Evolutionary conservation across 495 filamentous ascomycete genomes (phyloP).

Genomic region (Penicillium cataractarum): DNA sequence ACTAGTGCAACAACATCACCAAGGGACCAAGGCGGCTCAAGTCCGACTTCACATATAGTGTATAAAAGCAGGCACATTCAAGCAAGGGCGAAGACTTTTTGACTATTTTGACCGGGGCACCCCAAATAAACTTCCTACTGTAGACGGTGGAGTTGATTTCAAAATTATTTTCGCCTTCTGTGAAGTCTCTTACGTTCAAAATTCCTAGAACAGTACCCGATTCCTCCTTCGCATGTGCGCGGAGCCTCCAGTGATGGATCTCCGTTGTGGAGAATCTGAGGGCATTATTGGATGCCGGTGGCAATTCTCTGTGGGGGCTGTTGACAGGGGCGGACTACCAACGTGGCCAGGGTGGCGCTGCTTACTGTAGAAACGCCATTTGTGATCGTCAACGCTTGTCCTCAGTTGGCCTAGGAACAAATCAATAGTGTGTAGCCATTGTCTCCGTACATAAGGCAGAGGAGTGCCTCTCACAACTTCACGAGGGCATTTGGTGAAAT

Average conservation of each 20-base stretch:
- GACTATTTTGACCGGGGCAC: too few species aligned
- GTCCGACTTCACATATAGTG: too few species aligned
- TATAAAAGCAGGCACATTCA: too few species aligned
- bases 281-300: slow-evolving; percentile 19
- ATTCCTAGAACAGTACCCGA: not conserved
- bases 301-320: slow-evolving; percentile 8
- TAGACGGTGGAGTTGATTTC: too few species aligned
- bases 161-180: too few species aligned
- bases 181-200: not conserved
- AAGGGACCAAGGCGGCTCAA: too few species aligned
- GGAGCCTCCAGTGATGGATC: not conserved
- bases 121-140: too few species aligned
- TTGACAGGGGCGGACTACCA: slow-evolving; percentile 10
- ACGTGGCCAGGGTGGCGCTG: too few species aligned
- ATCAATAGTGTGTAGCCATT: slow-evolving; percentile 5
- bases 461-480: too few species aligned
- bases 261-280: slow-evolving; percentile 5
- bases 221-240: not conserved
- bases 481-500: not conserved
- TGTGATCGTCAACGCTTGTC: slow-evolving; percentile 4
- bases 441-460: not conserved
- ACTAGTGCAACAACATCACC: too few species aligned
- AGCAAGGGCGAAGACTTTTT: too few species aligned
- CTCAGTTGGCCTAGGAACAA: not conserved
- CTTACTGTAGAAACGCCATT: too few species aligned